Percentiles rank a stretch among this genome's conserved stretches.
phyloP scores from a whole-genome alignment of 202 grass and related monocot species.

The Zizania palustris region DNA sequence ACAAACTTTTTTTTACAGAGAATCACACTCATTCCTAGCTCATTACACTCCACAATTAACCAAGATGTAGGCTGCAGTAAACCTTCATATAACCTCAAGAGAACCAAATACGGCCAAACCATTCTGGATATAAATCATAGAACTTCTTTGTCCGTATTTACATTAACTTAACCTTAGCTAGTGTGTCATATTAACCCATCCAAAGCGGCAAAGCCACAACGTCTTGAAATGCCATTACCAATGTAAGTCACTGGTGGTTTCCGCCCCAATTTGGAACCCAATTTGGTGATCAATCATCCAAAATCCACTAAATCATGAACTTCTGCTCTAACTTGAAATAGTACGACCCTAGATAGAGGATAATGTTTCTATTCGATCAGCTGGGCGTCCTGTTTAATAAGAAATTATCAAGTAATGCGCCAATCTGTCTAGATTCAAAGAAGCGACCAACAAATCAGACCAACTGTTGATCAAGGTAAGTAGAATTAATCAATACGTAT shows the following conservation, averaged over 20 bases:
- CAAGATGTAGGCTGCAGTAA: background rate
- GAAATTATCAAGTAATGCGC: background rate
- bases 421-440: too few species aligned
- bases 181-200: background rate
- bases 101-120: background rate
- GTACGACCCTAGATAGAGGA: slow-evolving; percentile 22
- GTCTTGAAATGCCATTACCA: background rate
- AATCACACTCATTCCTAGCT: background rate
- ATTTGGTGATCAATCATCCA: background rate
- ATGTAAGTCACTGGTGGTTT: background rate
- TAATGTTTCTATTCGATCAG: background rate
- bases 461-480: background rate
- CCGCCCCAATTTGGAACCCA: background rate
- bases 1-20: background rate
- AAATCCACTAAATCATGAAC: background rate
- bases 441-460: background rate
- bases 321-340: background rate
- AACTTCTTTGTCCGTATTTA: background rate
- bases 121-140: background rate
- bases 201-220: too few species aligned
- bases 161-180: background rate
- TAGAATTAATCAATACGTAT: background rate
- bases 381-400: too few species aligned
- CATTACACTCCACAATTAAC: background rate
- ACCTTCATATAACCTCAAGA: background rate